Percentiles rank a stretch among this genome's conserved stretches.
Conservation (phyloP, 257 asterid genomes). For the Solanum sejunctum region DNA sequence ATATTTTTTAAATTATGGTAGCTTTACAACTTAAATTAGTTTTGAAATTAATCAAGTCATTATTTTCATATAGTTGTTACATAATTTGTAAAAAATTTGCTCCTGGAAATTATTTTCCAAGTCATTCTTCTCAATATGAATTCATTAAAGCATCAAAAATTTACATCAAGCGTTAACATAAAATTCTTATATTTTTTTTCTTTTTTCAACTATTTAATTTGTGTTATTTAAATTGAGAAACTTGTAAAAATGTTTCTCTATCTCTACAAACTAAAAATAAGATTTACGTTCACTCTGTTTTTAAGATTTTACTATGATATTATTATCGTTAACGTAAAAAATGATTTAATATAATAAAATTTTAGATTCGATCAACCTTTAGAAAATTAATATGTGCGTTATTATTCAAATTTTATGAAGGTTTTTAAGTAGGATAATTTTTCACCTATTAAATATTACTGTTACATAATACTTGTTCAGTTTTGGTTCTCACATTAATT, state of each 20-base stretch:
- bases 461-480: neutral
- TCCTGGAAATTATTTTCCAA: neutral
- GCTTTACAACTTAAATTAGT: neutral
- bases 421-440: neutral
- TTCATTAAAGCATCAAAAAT: neutral
- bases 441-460: neutral
- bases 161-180: no score
- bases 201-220: neutral
- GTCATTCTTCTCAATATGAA: neutral
- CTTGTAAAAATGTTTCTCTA: neutral
- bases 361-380: neutral
- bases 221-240: no score
- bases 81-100: neutral
- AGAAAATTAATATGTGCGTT: neutral
- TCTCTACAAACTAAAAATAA: neutral
- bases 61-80: neutral
- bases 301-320: no score
- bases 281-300: neutral
- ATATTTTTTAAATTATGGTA: no score
- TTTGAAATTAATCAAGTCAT: neutral
- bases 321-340: neutral
- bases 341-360: neutral
- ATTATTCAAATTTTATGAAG: neutral
- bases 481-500: neutral
- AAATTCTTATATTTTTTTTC: no score